Evolutionary conservation across 306 rosid species (phyloP), one percentile per base, ranked within the genome.

Genomic region (Erythrophleum fordii): DNA sequence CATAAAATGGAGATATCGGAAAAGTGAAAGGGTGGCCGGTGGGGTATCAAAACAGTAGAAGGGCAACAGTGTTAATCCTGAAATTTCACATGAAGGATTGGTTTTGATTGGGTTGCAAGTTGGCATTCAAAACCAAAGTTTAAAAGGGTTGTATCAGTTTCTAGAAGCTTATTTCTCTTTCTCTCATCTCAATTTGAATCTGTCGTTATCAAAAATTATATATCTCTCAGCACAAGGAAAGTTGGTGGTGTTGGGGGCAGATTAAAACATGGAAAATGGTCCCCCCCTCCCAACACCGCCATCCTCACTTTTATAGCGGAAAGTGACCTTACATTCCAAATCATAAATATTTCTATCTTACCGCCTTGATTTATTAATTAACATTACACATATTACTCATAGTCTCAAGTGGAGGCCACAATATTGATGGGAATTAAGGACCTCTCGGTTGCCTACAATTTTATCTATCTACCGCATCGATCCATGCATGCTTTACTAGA

Each of bases 221-320:
- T 17, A 2, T 37, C 42, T 34, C 66, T 5, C 39, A 25, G 31
- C 66, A 59, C 26, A 31, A 58, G 58, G 14, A 37, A 14, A 55
- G 75, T 74, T 81, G 84, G 76, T 74, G 60, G 75, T 77, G 80
- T 75, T 82, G 80, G 72, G 77, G 81, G 71, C 85, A 55, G 87
- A 79, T 83, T 73, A 73, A 65, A 55, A 79, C 75, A 49, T 73
- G 58, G 68, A 52, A 25, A 20, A 69, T 84, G 92, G 91, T 84
- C 91, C 97, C 56, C 18, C 51, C 0, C 55, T 0, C 17, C n/a
- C n/a, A n/a, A 11, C 81, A 78, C 31, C 13, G 81, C 85, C 84
- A 78, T 89, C 83, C 82, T 72, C 81, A 80, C 90, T 86, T 39
- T 66, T 87, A 86, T 74, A 81, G 46, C 82, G 58, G 93, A 92